Evolutionary conservation across 1,284 basidiomycete species (phyloP), one percentile per base, ranked within the genome.

Genomic region (Boletus mariae): DNA sequence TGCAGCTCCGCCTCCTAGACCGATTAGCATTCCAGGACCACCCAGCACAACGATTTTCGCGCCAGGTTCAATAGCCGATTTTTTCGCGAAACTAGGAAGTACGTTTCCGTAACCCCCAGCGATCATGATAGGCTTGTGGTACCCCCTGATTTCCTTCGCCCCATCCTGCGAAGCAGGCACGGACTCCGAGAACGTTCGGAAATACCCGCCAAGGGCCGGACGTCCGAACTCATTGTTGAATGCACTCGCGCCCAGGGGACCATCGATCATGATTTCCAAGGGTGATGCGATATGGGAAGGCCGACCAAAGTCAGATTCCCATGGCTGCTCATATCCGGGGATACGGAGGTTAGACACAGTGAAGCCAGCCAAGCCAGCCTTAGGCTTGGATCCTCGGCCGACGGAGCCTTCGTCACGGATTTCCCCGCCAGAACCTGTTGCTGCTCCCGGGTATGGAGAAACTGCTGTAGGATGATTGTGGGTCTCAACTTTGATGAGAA

Each of bases 111-210:
- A 84, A 40, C 96, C 96, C 47, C 96, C 96, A 15, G 97, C 97
- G 59, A 99, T 90, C 97, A 99, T 99, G 76, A 99, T 98, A 13
- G 96, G 96, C 71, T 99, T 99, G 76, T 99, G 97, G 75, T 98
- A 99, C 0, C 96, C 96, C 54, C 94, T 80, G n/a, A 95, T 78
- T 67, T 94, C 71, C 46, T 56, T 68, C 45, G 63, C 58, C 1
- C 74, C 76, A 51, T 75, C 71, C 35, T 72, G 67, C 11, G 73
- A 70, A 15, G 75, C 66, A 12, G 78, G 79, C 0, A 92, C 79
- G 42, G 80, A 79, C 70, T 95, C 88, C 17, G 85, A 80, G 73
- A 94, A 96, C 0, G 94, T 94, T 48, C 94, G 83, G 78, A 94
- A 96, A 74, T 92, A 92, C 0, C 92, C 91, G 4, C 83, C 77